phyloP scores from a whole-genome alignment of 2,329 filamentous ascomycete genomes.

The Dactylellina drechsleri region DNA sequence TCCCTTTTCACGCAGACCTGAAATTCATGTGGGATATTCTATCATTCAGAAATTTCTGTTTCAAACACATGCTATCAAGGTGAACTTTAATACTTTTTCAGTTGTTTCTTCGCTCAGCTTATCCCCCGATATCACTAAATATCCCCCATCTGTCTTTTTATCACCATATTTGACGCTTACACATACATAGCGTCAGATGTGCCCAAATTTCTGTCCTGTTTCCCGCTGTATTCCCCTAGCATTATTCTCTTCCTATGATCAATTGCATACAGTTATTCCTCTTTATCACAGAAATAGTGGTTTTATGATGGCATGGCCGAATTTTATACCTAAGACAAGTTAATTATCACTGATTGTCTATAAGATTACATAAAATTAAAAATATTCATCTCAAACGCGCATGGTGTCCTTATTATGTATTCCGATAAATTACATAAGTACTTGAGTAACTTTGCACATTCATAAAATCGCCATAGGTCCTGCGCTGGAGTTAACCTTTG shows the following conservation, averaged over 20 bases:
- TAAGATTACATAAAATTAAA: too few relatives aligned
- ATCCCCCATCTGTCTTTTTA: conserved; percentile 29
- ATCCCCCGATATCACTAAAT: conserved; percentile 18
- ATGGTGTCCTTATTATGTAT: too few relatives aligned
- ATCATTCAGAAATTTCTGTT: conserved; percentile 21
- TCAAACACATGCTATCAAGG: conserved; percentile 5
- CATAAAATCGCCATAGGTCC: too few relatives aligned
- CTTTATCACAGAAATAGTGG: neutral
- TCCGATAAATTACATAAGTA: too few relatives aligned
- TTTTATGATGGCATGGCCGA: neutral
- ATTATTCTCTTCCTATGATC: conserved; percentile 3
- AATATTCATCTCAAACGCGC: too few relatives aligned
- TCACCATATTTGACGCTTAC: conserved; percentile 10
- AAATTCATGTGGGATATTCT: conserved; percentile 59
- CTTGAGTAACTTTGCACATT: too few relatives aligned
- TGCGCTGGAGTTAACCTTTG: too few relatives aligned
- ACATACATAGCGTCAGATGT: conserved; percentile 9
- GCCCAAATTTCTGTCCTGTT: neutral
- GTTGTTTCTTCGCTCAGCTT: conserved; percentile 2
- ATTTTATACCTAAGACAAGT: neutral
- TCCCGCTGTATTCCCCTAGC: neutral
- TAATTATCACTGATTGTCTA: too few relatives aligned
- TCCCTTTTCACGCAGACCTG: conserved; percentile 3
- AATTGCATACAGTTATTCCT: neutral
- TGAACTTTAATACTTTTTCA: conserved; percentile 27